Evolutionary conservation across 2,329 filamentous ascomycete species (phyloP), one percentile per base, ranked within the genome.

Genomic region (Claviceps africana): DNA sequence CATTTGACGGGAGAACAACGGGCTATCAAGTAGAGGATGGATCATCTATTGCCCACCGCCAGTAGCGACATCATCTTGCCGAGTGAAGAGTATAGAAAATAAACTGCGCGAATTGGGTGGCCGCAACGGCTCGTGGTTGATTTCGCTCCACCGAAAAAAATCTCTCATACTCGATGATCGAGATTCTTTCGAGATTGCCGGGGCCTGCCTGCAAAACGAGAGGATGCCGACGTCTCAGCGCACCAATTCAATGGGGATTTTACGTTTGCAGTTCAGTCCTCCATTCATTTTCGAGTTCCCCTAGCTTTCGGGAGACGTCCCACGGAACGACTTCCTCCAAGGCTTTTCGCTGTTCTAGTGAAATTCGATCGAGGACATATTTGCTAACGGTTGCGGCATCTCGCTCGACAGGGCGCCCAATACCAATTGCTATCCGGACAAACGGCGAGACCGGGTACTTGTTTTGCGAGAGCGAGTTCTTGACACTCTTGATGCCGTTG

Each of bases 341-440:
- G 15, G 70, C 64, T 21, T 64, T 62, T 61, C 71, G 71, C 61
- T 86, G 76, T 11, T 64, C 60, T 8, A 60, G 56, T 10, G 73
- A 76, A 73, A 93, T 82, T 60, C 80, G 79, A 53, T 74, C 74
- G 58, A 97, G 69, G 44, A 97, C 90, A 70, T 91, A 95, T 25
- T 79, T 72, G 44, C 83, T 79, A 10, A 97, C 89, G 2, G 78
- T 79, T 40, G 72, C 69, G 22, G 74, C 71, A 48, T 88, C 82
- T 56, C 89, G 75, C 56, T 77, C 83, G 46, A 70, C 72, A 0
- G 91, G 91, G 46, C 93, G 72, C n/a, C 88, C 90, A 69, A 97
- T 95, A 0, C 93, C 93, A 13, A 97, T 71, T 0, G 86, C 83
- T 49, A 97, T 79, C 54, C 86, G 74, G 56, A 64, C 75, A 70